Conservation (phyloP, 305 asterid species). For the Fraxinus latifolia region DNA sequence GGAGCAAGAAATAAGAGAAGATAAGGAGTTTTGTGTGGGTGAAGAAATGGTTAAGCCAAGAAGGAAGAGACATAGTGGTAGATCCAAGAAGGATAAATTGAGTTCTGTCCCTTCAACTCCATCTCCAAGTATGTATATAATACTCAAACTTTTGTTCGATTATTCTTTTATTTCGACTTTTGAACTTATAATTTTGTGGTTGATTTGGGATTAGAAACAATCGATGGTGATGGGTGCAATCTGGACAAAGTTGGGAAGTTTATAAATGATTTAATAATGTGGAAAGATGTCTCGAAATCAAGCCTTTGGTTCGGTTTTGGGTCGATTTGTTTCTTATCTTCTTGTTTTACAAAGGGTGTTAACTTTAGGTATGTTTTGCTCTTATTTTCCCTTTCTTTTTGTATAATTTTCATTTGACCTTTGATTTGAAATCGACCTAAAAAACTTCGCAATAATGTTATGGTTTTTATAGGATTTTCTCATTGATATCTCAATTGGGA, state of each 20-base stretch:
- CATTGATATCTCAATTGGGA: conserved; percentile 69
- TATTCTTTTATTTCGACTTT: not conserved
- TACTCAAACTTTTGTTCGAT: conserved; percentile 27
- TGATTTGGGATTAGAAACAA: conserved; percentile 30
- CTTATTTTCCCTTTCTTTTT: not conserved
- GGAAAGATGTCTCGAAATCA: conserved; percentile 89
- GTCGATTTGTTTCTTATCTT: conserved; percentile 70
- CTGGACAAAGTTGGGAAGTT: conserved; percentile 49
- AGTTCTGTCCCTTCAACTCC: conserved; percentile 30
- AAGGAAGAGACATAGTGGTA: conserved; percentile 56
- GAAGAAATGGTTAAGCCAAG: conserved; percentile 67
- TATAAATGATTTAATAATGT: conserved; percentile 65
- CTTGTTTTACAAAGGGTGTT: conserved; percentile 68
- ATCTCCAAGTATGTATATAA: conserved; percentile 42
- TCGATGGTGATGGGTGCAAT: conserved; percentile 41
- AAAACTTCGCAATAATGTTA: not conserved
- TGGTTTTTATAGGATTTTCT: conserved; percentile 60
- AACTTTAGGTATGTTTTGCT: conserved; percentile 54
- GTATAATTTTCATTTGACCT: not conserved
- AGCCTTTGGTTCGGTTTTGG: conserved; percentile 97
- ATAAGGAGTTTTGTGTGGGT: conserved; percentile 46
- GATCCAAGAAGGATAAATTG: conserved; percentile 51
- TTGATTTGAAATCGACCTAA: not conserved
- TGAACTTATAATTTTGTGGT: not conserved
- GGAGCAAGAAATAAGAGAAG: conserved; percentile 70